phyloP scores from a whole-genome alignment of 257 asterid species.

The Scutellaria galericulata region DNA sequence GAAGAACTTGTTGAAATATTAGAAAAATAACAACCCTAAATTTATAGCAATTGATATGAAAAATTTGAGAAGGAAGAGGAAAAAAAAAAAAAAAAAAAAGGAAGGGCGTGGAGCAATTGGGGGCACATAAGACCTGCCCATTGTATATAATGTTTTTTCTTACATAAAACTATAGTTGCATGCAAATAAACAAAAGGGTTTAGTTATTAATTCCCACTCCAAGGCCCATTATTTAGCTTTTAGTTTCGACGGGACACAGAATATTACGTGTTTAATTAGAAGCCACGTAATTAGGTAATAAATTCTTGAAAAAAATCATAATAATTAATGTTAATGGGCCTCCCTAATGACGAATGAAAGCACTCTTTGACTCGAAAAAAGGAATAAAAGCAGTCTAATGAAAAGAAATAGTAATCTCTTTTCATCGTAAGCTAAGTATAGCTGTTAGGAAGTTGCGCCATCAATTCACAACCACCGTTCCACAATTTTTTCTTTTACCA shows the following conservation, averaged over 20 bases:
- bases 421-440: constrained; percentile 31
- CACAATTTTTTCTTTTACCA: constrained; percentile 27
- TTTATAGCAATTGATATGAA: too few species aligned
- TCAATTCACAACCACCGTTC: constrained; percentile 59
- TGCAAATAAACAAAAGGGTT: constrained; percentile 36
- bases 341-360: constrained; percentile 37
- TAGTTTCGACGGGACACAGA: constrained; percentile 35
- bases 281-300: constrained; percentile 1
- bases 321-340: constrained; percentile 20
- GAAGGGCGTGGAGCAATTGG: too few species aligned
- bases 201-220: not conserved
- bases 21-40: too few species aligned
- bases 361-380: not conserved
- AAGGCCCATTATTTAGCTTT: constrained; percentile 23
- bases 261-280: constrained; percentile 31
- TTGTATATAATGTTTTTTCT: too few species aligned
- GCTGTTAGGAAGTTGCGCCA: constrained; percentile 59
- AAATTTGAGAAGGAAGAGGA: too few species aligned
- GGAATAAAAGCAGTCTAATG: not conserved
- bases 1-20: too few species aligned
- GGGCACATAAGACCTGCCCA: too few species aligned
- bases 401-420: constrained; percentile 29
- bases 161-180: constrained; percentile 24
- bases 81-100: too few species aligned
- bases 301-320: not conserved